These are phyloP conservation scores for Anastatica hierochuntica DNA, from an alignment of 345 rosid genomes.

Conservation along the genomic window DNA sequence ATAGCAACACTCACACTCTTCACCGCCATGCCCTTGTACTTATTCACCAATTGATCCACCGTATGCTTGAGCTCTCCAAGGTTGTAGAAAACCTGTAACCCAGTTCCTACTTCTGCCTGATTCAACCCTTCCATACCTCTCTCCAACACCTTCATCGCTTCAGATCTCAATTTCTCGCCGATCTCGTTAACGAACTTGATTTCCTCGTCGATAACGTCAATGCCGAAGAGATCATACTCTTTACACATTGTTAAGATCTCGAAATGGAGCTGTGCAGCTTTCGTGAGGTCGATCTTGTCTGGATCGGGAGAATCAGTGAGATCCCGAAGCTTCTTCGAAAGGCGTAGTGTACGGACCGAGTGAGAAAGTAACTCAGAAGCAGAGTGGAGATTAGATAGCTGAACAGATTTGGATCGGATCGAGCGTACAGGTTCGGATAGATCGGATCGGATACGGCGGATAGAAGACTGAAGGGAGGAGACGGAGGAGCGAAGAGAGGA, in stretches of 20 bases:
- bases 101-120: slow-evolving; percentile 96
- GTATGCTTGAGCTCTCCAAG: slow-evolving; percentile 69
- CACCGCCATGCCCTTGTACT: slow-evolving; percentile 68
- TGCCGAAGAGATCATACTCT: slow-evolving; percentile 66
- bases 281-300: slow-evolving; percentile 76
- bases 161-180: slow-evolving; percentile 56
- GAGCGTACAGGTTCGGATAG: slow-evolving; percentile 74
- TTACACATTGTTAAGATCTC: slow-evolving; percentile 71
- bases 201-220: slow-evolving; percentile 72
- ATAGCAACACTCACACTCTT: slow-evolving; percentile 65
- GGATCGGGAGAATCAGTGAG: slow-evolving; percentile 46
- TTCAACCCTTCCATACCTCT: slow-evolving; percentile 95
- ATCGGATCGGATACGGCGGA: slow-evolving; percentile 74
- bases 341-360: slow-evolving; percentile 65
- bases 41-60: slow-evolving; percentile 73
- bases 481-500: slow-evolving; percentile 80
- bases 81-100: slow-evolving; percentile 93
- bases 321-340: slow-evolving; percentile 78
- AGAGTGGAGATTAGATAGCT: slow-evolving; percentile 61
- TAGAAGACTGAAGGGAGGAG: slow-evolving; percentile 77
- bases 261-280: slow-evolving; percentile 83
- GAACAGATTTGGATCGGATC: slow-evolving; percentile 58
- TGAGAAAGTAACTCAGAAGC: slow-evolving; percentile 70
- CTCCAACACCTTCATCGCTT: slow-evolving; percentile 79
- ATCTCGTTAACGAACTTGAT: slow-evolving; percentile 49